A percentile compares a stretch with the other conserved stretches of the same genome.
Conservation (phyloP, 768 basidiomycete species). For the Gautieria morchelliformis region DNA sequence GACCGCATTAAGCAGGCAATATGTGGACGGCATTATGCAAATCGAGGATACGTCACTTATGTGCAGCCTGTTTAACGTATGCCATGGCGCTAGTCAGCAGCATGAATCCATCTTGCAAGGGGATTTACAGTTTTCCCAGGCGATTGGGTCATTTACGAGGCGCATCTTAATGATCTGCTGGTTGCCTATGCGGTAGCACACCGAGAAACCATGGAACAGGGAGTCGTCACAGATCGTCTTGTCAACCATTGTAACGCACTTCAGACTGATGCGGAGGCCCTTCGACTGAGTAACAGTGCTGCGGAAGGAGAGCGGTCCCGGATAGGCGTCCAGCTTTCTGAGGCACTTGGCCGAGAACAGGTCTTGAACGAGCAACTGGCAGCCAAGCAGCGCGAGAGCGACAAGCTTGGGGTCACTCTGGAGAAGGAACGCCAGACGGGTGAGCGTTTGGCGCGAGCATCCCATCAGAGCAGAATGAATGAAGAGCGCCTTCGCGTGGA, state of each 20-base stretch:
- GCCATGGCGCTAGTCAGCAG: background rate
- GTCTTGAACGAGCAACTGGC: constrained; percentile 20
- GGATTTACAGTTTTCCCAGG: background rate
- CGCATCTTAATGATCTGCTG: constrained; percentile 27
- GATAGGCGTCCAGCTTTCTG: constrained; percentile 12
- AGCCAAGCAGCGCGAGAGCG: background rate
- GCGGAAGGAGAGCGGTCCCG: constrained; percentile 16
- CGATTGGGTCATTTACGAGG: constrained; percentile 26
- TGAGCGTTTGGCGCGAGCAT: constrained; percentile 37
- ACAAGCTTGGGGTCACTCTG: background rate
- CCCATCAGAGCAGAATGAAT: constrained; percentile 49
- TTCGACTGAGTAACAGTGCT: constrained; percentile 15
- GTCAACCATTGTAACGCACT: constrained; percentile 31
- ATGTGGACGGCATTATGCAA: too few relatives aligned
- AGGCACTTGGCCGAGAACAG: constrained; percentile 15
- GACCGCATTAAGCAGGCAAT: background rate
- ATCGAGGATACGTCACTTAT: background rate
- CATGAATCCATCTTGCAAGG: background rate
- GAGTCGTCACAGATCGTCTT: constrained; percentile 32
- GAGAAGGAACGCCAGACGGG: constrained; percentile 26
- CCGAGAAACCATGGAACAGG: constrained; percentile 27
- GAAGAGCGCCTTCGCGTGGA: constrained; percentile 53
- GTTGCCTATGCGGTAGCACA: constrained; percentile 21
- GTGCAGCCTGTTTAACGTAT: background rate
- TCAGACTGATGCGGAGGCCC: constrained; percentile 26